Base-by-base conservation (phyloP, 2,329 filamentous ascomycete genomes). In the Penicillium sp. region DNA sequence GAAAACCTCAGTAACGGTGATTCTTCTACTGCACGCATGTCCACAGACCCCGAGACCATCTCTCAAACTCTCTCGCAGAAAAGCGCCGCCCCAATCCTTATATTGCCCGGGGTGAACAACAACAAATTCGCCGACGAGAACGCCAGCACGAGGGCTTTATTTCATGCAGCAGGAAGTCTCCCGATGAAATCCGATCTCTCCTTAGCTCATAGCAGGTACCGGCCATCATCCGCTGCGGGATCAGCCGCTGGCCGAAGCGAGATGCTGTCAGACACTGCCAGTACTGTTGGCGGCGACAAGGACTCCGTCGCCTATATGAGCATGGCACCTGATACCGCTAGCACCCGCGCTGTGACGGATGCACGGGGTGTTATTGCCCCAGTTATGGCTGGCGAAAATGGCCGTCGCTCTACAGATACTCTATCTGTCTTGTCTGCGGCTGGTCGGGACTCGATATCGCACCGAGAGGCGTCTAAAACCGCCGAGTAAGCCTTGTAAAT, bases 71-170 rank as follows among this genome's bases (percentile, higher is more conserved):
- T 37, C 12, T 58, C 38, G 43, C 47, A 59, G 39, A 64, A 53
- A 38, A 53, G 51, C 28, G 35, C 42, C 17, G 58, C 46, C 6
- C 64, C 64, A 12, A 53, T 67, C 2, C 58, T 66, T 15, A 42
- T 66, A 1, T 51, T 67, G 2, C 65, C 65, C 2, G 57, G 57
- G 10, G 61, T 65, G 22, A 63, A 65, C 9, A 59, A 60, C 10
- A 56, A 46, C 19, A 62, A 56, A 32, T 50, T 59, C 28, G 57
- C 43, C 1, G 61, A 65, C 28, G 64, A 66, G 13, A 66, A 65
- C 10, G 63, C 64, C 6, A 69, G 66, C 48, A 69, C 67, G 2
- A 56, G 61, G 29, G 57, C 62, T 2, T 54, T 67, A 8, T 65
- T 65, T 44, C 63, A 63, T 40, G 64, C 57, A 7, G 45, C 58